These are phyloP conservation scores for Hyaloraphidium curvatum DNA, from an alignment of 192 early-diverging fungal species.

Conservation along the genomic window DNA sequence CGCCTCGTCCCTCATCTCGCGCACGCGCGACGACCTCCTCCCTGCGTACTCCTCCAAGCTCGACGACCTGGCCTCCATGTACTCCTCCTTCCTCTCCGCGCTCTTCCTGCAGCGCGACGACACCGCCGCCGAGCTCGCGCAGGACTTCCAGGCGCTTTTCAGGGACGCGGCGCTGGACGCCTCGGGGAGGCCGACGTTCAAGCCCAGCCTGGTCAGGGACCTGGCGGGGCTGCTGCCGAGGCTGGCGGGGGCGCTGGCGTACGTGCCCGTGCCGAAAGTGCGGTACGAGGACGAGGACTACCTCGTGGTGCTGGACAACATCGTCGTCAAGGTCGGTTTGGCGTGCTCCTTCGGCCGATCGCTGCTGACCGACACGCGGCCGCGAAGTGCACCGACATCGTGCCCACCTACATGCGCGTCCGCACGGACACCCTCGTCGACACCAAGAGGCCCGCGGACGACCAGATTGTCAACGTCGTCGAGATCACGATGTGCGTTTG, in stretches of 20 bases:
- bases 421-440: not conserved
- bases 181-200: slow-evolving; percentile 22
- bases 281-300: slow-evolving; percentile 12
- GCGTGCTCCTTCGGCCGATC: no score
- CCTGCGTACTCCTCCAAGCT: not conserved
- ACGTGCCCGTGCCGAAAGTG: slow-evolving; percentile 23
- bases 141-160: slow-evolving; percentile 15
- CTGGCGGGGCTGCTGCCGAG: slow-evolving; percentile 18
- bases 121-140: slow-evolving; percentile 12
- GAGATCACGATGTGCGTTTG: not conserved
- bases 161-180: slow-evolving; percentile 28
- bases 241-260: slow-evolving; percentile 22
- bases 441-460: not conserved
- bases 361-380: no score
- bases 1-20: not conserved
- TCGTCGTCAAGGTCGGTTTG: slow-evolving; percentile 12
- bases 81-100: not conserved
- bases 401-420: not conserved
- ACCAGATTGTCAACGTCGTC: not conserved
- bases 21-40: not conserved
- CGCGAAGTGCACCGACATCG: not conserved
- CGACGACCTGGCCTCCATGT: not conserved
- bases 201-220: slow-evolving; percentile 28
- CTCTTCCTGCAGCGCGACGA: slow-evolving; percentile 6
- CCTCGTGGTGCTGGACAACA: slow-evolving; percentile 19